Evolutionary conservation across 306 rosid species (phyloP), one percentile per base, ranked within the genome.

Genomic region (Dryas drummondii): DNA sequence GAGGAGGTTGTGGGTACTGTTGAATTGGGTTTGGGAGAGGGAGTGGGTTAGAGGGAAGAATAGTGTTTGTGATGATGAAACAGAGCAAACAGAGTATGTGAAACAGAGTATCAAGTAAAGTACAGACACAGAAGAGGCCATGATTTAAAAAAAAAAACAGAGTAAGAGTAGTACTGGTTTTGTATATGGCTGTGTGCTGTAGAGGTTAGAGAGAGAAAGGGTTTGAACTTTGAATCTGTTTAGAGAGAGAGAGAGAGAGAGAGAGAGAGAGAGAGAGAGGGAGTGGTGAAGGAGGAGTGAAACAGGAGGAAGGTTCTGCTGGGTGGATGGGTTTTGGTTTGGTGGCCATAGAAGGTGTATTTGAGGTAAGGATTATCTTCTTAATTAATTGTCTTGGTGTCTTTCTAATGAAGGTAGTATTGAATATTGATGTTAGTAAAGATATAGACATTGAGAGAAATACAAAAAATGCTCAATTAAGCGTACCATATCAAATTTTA

Each of bases 1-100:
- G 78, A 94, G 96, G 49, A 94, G 97, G 58, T 85, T 85, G 66
- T 83, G 97, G 63, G 94, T 89, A 48, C 41, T 84, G 82, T 84
- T 90, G 85, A 88, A 88, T 53, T 88, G 90, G 76, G 89, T 71
- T 67, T 67, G 78, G 63, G 94, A 84, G 16, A 94, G 69, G 16
- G 91, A 77, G 80, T 94, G 89, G 40, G 90, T 83, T 14, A 94
- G 74, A n/a, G 97, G 90, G 1, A 94, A 47, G 0, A 91, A 72
- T 11, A 90, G 45, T 11, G 57, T 76, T 57, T 83, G 76, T 1
- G 86, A 86, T 0, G 54, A 59, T 6, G 86, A 80, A 54, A 76
- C 76, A 32, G 82, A 32, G 64, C 13, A 87, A 74, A 66, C 84
- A 81, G 82, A 87, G 88, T 14, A 86, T 32, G 80, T 86, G 15